phyloP scores from a whole-genome alignment of 495 filamentous ascomycete species.

The Trichoderma erinaceum region DNA sequence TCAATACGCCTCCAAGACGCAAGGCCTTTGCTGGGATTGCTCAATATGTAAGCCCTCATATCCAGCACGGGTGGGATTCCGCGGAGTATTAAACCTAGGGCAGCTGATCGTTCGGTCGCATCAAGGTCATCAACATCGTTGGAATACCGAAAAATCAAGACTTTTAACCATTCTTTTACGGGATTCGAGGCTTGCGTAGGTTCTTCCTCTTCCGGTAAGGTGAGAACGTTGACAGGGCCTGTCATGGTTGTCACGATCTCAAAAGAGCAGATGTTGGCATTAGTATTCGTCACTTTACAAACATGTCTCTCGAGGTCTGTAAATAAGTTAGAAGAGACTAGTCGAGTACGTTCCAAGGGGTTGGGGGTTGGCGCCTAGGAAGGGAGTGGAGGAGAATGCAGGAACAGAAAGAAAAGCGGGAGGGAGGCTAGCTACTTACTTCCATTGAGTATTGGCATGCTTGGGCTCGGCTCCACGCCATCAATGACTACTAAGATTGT shows the following conservation, averaged over 20 bases:
- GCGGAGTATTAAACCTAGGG: slow-evolving; percentile 56
- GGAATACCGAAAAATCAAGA: background rate
- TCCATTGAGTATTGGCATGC: background rate
- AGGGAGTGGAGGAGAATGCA: background rate
- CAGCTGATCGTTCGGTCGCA: slow-evolving; percentile 32
- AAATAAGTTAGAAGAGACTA: background rate
- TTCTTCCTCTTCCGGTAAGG: background rate
- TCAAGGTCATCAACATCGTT: slow-evolving; percentile 30
- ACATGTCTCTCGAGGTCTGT: background rate
- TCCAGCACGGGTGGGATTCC: slow-evolving; percentile 59
- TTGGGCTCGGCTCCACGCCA: background rate
- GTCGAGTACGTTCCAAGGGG: background rate
- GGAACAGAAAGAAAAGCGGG: too few species aligned
- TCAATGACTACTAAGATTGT: background rate
- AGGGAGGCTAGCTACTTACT: background rate
- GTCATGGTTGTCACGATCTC: background rate
- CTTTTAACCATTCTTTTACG: background rate
- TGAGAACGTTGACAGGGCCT: background rate
- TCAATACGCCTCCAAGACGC: slow-evolving; percentile 58
- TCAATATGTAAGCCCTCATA: slow-evolving; percentile 56
- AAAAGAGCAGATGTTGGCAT: background rate
- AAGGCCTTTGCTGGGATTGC: slow-evolving; percentile 38
- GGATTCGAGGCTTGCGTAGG: background rate
- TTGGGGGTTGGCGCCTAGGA: too few species aligned
- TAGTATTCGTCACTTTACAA: background rate